Base-by-base conservation (phyloP, 1,284 basidiomycete species). In the Cutaneotrichosporon cavernicola region DNA sequence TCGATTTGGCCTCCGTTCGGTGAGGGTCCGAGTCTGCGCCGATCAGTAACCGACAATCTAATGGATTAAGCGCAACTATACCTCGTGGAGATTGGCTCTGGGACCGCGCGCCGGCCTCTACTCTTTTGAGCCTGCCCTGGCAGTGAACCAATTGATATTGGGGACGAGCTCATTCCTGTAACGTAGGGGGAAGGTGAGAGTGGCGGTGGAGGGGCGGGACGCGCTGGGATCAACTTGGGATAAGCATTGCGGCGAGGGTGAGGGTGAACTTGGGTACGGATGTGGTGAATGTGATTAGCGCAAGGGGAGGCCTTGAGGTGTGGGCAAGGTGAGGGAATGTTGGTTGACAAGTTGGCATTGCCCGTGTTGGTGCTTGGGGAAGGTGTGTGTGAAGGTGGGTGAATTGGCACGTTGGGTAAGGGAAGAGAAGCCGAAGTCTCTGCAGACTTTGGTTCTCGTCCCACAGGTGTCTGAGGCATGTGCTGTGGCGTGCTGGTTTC, bases 401-500 rank as follows among this genome's bases (percentile, higher is more conserved):
- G 43, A 18, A 16, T n/a, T 46, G 16, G 43, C 18, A 18, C 18
- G 8, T 16, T 46, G 43, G 40, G 40, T 1, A 13, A 43, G 40
- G 16, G 40, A 13, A 43, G 40, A 43, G 16, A 43, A 13, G 40
- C 6, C 6, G 14, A 13, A 43, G 14, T 9, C 1, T 43, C 40
- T 9, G 40, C 40, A 18, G 34, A 13, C 11, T 43, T 13, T 43
- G n/a, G 55, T 43, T 38, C 5, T 26, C 5, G 38, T 14, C 22
- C 10, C 22, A 26, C 36, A 9, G 34, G 49, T 34, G 49, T 40
- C 38, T 10, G 11, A 22, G 26, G 22, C 38, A 51, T 60, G 59
- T 53, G 51, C 51, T 16, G 51, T 30, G 36, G 50, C 18, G 73
- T 70, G 13, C 69, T 72, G 58, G 69, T 67, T 53, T 76, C 75